phyloP scores from a whole-genome alignment of 2,329 filamentous ascomycete species.

The Aspergillus felis region DNA sequence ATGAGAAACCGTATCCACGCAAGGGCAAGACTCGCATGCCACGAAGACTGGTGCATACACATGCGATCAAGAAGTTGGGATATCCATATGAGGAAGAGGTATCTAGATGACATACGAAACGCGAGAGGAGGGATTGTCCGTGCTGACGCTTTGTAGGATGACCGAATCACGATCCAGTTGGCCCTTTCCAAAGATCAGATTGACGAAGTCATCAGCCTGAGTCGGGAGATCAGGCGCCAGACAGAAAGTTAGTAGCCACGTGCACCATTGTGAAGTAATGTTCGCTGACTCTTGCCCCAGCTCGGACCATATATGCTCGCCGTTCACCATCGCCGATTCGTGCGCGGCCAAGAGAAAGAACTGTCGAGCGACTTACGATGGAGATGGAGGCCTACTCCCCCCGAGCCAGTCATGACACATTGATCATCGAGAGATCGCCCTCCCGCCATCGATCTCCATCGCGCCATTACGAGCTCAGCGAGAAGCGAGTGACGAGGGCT shows the following conservation, averaged over 20 bases:
- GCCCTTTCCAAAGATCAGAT: slow-evolving; percentile 88
- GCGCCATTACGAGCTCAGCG: slow-evolving; percentile 25
- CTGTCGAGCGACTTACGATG: slow-evolving; percentile 26
- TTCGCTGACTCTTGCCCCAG: slow-evolving; percentile 10
- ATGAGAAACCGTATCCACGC: slow-evolving; percentile 60
- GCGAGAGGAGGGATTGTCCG: slow-evolving; percentile 3
- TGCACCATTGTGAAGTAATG: not conserved
- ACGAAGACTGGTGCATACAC: slow-evolving; percentile 70
- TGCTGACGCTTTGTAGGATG: slow-evolving; percentile 53
- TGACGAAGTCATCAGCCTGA: slow-evolving; percentile 79
- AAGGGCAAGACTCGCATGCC: slow-evolving; percentile 90
- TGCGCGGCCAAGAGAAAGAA: slow-evolving; percentile 15
- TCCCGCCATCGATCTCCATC: slow-evolving; percentile 25
- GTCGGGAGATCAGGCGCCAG: slow-evolving; percentile 55
- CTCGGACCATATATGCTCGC: slow-evolving; percentile 20
- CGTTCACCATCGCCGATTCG: slow-evolving; percentile 22
- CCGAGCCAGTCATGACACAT: slow-evolving; percentile 25
- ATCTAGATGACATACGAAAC: slow-evolving; percentile 25
- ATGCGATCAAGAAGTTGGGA: slow-evolving; percentile 75
- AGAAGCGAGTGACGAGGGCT: slow-evolving; percentile 21
- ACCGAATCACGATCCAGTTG: slow-evolving; percentile 74
- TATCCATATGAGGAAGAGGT: slow-evolving; percentile 89
- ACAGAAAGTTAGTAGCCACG: slow-evolving; percentile 28
- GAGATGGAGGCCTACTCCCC: slow-evolving; percentile 27
- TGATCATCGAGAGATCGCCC: slow-evolving; percentile 31